Evolutionary conservation across 352 stramenopile species (phyloP), one percentile per base, ranked within the genome.

Genomic region (Thalassiosira exigua): DNA sequence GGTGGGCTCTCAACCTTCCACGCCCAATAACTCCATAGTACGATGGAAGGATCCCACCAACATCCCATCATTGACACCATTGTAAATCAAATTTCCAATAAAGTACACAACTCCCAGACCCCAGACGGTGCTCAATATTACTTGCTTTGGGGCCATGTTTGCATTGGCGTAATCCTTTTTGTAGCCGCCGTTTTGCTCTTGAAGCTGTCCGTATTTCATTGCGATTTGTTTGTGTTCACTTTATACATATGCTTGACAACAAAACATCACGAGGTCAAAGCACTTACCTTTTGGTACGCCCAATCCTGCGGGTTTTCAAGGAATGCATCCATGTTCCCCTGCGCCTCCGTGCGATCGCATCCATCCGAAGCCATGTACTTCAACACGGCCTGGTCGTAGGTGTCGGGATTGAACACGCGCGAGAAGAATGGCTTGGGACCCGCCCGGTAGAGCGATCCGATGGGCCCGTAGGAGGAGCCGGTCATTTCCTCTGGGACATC

Each of bases 281-380:
- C n/a, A n/a, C n/a, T n/a, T 5, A 56, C 32, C 59, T 74, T 72
- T 67, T 82, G 64, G 53, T 82, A 67, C 12, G 68, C 12, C 36
- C 27, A 70, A 73, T 27, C 77, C 30, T 86, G 68, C 12, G 74
- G 68, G 60, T 89, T 89, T 30, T 89, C 82, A 9, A 89, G 59
- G 42, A 85, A 89, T 2, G 82, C 82, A 53, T 89, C 82, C 78
- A 89, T 86, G 33, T 89, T 89, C 21, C 78, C 82, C 54, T 89
- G 78, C n/a, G 82, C 78, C 24, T 87, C 79, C 44, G 67, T 84
- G 4, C 80, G 57, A 19, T 79, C 71, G 27, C 62, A 83, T 39
- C 77, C 77, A 48, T 81, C 68, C 26, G 72, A 48, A 17, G 72
- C 71, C 72, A 86, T 85, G 72, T 85, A 88, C 65, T 86, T 88